phyloP scores from a whole-genome alignment of 2,329 filamentous ascomycete species.

The Xylaria sp. region DNA sequence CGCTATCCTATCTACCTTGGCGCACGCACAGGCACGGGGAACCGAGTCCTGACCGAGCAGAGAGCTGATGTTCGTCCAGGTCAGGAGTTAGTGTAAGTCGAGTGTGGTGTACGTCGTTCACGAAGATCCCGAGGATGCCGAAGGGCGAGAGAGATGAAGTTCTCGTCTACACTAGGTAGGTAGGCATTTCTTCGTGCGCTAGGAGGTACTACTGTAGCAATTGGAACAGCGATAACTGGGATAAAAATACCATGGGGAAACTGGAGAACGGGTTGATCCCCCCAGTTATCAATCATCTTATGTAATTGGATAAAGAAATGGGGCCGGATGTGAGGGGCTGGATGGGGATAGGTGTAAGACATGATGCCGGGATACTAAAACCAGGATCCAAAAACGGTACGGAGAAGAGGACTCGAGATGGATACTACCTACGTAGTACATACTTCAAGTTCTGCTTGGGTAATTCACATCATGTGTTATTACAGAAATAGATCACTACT shows the following conservation, averaged over 20 bases:
- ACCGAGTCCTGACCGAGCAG: constrained; percentile 7
- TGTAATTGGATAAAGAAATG: constrained; percentile 14
- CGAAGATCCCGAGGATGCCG: constrained; percentile 35
- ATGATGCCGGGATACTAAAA: background rate
- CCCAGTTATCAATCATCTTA: constrained; percentile 14
- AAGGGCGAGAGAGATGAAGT: constrained; percentile 28
- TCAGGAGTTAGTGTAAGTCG: background rate
- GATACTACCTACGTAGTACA: too few species aligned
- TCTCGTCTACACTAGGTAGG: background rate
- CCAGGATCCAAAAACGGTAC: background rate
- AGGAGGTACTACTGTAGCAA: background rate
- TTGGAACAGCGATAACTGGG: background rate
- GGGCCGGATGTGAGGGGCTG: background rate
- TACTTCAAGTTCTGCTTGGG: too few species aligned
- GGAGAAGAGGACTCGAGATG: background rate
- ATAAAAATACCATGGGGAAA: background rate
- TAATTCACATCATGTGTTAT: too few species aligned
- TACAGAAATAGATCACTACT: too few species aligned
- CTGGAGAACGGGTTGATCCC: background rate
- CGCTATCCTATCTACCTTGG: constrained; percentile 18
- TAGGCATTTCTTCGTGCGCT: background rate
- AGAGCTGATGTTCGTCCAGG: background rate
- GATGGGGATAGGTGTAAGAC: background rate
- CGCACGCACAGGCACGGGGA: constrained; percentile 12
- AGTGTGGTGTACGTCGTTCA: constrained; percentile 1